Base-by-base conservation (phyloP, 2,329 filamentous ascomycete species). In the Microsporum ferrugineum region DNA sequence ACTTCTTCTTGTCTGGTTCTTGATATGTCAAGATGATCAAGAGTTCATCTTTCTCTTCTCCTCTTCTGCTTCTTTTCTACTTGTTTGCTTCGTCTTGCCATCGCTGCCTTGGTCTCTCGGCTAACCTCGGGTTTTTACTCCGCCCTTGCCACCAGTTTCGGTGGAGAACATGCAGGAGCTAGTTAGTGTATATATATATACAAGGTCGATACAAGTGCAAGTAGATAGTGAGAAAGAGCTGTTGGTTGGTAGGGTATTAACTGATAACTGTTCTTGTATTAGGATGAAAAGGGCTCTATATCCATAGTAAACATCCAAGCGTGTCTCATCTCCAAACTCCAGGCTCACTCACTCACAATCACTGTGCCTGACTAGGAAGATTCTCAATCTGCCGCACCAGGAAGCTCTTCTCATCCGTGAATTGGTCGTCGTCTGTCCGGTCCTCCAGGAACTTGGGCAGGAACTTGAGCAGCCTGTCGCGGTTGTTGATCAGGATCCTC, bases 371-470 rank as follows among this genome's bases (percentile, higher is more conserved):
- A 14, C 51, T 55, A 2, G 77, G 75, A 43, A 78, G 65, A 64
- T 74, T 69, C 63, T 84, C 81, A 70, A 99, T 97, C 75, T 96
- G 91, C 75, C 95, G 92, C 70, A 99, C 91, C 69, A 99, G 78
- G 72, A 97, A 99, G 68, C 94, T 92, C 71, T 95, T 89, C 80
- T 99, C 94, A 71, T 99, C 94, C 66, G 91, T 94, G 73, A 99
- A 99, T 75, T 99, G 94, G 74, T 97, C 94, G 71, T 99, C 94
- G 67, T 99, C 94, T 36, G 89, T 96, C 60, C 94, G 84, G 70
- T 97, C 94, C 70, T 96, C 91, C 38, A 99, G 80, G 71, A 99
- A 99, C 65, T 88, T 88, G 5, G 90, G 89, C 59, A 99, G 77
- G 74, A 99, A 99, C 64, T 84, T 86, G 58, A 99, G 79, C 17